Conservation (phyloP, 345 rosid species). For the Crucihimalaya himalaica region DNA sequence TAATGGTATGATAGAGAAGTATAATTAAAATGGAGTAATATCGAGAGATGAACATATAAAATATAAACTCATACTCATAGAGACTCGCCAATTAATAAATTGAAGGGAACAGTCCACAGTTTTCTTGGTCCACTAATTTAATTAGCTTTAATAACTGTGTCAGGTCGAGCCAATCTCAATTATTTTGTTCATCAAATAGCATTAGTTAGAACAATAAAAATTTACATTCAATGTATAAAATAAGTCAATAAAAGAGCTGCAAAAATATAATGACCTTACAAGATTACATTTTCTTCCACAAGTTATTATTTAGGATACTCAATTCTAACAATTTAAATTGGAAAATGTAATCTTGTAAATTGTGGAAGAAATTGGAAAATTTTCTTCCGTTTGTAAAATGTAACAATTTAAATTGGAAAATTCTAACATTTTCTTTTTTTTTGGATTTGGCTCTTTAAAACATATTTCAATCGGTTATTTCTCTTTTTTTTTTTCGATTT, state of each 20-base stretch:
- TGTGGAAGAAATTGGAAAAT: too few relatives aligned
- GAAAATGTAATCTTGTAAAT: too few relatives aligned
- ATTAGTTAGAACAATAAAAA: neutral
- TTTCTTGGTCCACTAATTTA: conserved; percentile 27
- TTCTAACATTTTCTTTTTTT: too few relatives aligned
- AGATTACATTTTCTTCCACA: neutral
- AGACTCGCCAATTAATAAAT: conserved; percentile 11
- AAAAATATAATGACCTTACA: neutral
- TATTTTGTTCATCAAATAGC: neutral
- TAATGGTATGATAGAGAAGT: neutral
- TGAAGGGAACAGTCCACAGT: conserved; percentile 17
- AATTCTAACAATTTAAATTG: too few relatives aligned
- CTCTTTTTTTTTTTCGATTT: neutral
- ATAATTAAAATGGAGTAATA: neutral
- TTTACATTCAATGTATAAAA: neutral
- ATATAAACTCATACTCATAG: neutral
- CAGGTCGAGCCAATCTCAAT: conserved; percentile 30
- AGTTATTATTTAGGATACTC: too few relatives aligned
- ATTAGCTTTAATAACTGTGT: conserved; percentile 29
- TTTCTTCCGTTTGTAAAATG: too few relatives aligned
- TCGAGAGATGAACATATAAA: neutral
- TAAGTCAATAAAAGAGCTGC: neutral
- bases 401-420: too few relatives aligned
- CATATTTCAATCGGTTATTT: neutral
- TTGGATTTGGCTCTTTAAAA: too few relatives aligned